Percentiles rank a stretch among this genome's conserved stretches.
Conservation (phyloP, 208 protist genomes). For the Trichomonas tenax region DNA sequence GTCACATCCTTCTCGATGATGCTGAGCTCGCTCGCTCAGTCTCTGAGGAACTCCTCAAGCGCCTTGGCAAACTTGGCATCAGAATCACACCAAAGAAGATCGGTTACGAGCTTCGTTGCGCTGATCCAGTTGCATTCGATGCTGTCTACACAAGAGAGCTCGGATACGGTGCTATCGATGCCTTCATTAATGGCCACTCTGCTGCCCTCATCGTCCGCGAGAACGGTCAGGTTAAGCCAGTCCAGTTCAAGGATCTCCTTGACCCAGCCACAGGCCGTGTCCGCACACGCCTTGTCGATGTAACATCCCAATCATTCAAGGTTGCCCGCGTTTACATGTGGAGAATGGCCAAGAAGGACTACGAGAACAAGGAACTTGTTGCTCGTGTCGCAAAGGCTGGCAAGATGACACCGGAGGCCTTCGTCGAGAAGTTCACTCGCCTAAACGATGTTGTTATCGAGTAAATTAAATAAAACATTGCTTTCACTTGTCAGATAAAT, state of each 20-base stretch:
- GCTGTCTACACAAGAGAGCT: too few species aligned
- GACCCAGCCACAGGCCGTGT: background rate
- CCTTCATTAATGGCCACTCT: too few species aligned
- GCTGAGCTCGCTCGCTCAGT: conserved; percentile 9
- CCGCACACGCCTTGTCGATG: too few species aligned
- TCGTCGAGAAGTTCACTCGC: background rate
- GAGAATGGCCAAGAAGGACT: background rate
- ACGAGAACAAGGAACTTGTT: background rate
- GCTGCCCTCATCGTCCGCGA: background rate
- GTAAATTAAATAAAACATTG: too few species aligned
- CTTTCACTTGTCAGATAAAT: too few species aligned
- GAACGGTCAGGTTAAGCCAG: background rate
- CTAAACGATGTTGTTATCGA: background rate
- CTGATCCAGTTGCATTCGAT: conserved; percentile 19
- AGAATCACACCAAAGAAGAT: conserved; percentile 19
- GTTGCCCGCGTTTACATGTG: too few species aligned
- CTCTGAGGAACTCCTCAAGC: conserved; percentile 14
- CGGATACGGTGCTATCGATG: too few species aligned
- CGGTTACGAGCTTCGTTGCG: too few species aligned
- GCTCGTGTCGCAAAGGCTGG: background rate
- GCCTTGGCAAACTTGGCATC: background rate
- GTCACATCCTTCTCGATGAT: conserved; percentile 22
- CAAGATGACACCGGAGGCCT: background rate
- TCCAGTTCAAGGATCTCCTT: background rate
- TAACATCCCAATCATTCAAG: too few species aligned